Evolutionary conservation across 306 rosid species (phyloP).

Genomic region (Lagenaria siceraria): DNA sequence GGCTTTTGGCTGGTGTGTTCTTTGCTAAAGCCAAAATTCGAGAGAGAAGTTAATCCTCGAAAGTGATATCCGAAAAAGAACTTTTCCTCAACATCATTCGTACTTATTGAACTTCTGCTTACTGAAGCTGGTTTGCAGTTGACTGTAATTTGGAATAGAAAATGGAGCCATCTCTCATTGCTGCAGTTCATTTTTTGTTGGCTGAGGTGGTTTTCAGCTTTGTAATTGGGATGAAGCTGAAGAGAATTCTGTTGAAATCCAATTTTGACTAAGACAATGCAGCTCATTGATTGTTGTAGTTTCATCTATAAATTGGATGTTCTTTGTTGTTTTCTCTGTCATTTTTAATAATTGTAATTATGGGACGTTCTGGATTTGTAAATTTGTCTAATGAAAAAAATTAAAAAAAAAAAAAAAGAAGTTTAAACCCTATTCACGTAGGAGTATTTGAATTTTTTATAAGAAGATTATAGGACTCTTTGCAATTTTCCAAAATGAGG

Average conservation of each 20-base stretch:
- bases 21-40: slow-evolving; percentile 89
- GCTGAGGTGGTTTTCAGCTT: slow-evolving; percentile 1
- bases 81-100: not conserved
- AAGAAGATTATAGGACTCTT: too few relatives aligned
- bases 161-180: not conserved
- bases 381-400: not conserved
- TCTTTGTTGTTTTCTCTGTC: not conserved
- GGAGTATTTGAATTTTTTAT: not conserved
- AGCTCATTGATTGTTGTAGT: not conserved
- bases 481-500: too few relatives aligned
- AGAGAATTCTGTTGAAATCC: not conserved
- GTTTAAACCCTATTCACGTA: not conserved
- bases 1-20: slow-evolving; percentile 89
- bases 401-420: too few relatives aligned
- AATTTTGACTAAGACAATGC: slow-evolving; percentile 3
- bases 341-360: not conserved
- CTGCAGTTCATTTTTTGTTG: not conserved
- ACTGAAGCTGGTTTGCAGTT: not conserved
- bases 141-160: not conserved
- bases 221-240: slow-evolving; percentile 5
- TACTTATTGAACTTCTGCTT: not conserved
- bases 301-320: not conserved
- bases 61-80: not conserved
- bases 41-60: slow-evolving; percentile 51
- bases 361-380: not conserved